These are phyloP conservation scores for Phoma herbarum DNA, from an alignment of 2,329 filamentous ascomycete species.

Conservation along the genomic window DNA sequence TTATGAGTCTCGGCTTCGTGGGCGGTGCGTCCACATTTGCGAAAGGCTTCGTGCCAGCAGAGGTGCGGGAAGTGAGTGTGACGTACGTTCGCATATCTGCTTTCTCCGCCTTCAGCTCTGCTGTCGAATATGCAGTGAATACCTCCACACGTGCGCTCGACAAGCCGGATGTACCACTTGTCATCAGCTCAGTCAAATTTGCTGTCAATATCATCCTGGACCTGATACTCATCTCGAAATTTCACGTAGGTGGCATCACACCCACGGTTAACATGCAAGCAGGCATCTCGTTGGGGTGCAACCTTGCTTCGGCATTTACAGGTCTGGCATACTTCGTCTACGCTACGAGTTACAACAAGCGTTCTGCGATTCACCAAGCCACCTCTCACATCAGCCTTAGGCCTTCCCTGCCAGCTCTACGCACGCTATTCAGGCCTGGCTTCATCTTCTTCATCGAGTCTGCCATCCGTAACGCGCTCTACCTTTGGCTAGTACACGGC, in stretches of 20 bases:
- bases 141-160: constrained; percentile 71
- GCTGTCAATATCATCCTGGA: constrained; percentile 73
- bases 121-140: constrained; percentile 70
- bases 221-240: constrained; percentile 70
- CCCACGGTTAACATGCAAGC: constrained; percentile 73
- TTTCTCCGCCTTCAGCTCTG: constrained; percentile 68
- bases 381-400: constrained; percentile 7
- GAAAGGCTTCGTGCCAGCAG: constrained; percentile 67
- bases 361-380: constrained; percentile 22
- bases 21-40: constrained; percentile 65
- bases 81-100: constrained; percentile 72
- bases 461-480: constrained; percentile 72
- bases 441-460: constrained; percentile 70
- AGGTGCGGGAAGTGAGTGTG: constrained; percentile 65
- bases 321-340: constrained; percentile 69
- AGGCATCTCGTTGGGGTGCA: constrained; percentile 67
- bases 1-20: constrained; percentile 69
- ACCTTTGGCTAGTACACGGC: constrained; percentile 73
- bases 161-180: constrained; percentile 72
- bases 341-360: constrained; percentile 48
- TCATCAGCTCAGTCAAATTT: constrained; percentile 72
- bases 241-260: constrained; percentile 64
- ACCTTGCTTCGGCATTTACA: constrained; percentile 40
- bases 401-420: constrained; percentile 55
- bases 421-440: constrained; percentile 65